Conservation (phyloP, 208 protist species). For the Trypanosoma grayi region DNA sequence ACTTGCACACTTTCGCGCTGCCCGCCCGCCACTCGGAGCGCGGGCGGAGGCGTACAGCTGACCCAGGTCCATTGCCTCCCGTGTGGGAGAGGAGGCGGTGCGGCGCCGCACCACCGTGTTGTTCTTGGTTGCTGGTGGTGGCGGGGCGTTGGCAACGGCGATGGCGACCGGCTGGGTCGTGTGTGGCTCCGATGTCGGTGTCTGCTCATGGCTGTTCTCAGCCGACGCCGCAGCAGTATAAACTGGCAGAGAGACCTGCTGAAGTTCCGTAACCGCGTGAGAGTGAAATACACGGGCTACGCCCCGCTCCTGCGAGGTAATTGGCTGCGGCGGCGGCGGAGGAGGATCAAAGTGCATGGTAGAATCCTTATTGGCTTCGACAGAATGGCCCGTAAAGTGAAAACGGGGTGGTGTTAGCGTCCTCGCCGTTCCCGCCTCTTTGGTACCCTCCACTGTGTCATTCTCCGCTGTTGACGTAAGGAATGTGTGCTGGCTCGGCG, state of each 20-base stretch:
- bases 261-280: slow-evolving; percentile 4
- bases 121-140: background rate
- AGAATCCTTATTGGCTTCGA: slow-evolving; percentile 1
- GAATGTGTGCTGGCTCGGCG: background rate
- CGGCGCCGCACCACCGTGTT: background rate
- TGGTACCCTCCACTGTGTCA: background rate
- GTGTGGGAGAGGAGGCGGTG: background rate
- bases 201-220: background rate
- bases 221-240: background rate
- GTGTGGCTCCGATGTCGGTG: background rate
- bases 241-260: background rate
- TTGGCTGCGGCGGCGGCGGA: background rate
- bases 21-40: background rate
- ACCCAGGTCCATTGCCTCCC: slow-evolving; percentile 2
- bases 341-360: background rate
- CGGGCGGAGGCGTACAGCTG: slow-evolving; percentile 12
- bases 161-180: background rate
- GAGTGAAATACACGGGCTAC: background rate
- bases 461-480: background rate
- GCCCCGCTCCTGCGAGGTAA: background rate
- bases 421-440: background rate
- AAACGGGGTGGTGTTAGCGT: background rate
- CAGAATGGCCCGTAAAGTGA: slow-evolving; percentile 14
- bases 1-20: background rate
- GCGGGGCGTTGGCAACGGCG: background rate